Evolutionary conservation across 148 eudicot species (phyloP).

Genomic region (Cornus kousa): DNA sequence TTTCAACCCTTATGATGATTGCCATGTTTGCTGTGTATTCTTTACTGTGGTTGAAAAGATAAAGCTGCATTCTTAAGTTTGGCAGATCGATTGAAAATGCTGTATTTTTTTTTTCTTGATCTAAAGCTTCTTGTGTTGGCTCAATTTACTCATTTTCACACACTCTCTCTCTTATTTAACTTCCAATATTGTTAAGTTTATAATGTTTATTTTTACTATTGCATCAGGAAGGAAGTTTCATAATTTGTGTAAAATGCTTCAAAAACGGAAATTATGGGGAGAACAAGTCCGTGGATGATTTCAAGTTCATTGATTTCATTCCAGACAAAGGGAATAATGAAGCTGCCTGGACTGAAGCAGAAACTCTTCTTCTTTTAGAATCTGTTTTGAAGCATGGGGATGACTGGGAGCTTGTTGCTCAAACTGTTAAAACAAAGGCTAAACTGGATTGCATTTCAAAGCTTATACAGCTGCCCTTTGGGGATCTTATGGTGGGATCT

Average conservation of each 20-base stretch:
- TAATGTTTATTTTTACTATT: slow-evolving; percentile 3
- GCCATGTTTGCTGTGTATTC: background rate
- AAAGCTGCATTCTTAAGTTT: background rate
- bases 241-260: slow-evolving; percentile 69
- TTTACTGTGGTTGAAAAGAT: background rate
- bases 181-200: background rate
- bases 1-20: background rate
- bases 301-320: slow-evolving; percentile 41
- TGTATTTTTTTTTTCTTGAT: background rate
- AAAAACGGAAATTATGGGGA: slow-evolving; percentile 58
- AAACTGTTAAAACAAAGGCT: slow-evolving; percentile 72
- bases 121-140: background rate
- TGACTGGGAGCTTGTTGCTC: slow-evolving; percentile 91
- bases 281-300: slow-evolving; percentile 60
- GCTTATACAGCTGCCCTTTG: slow-evolving; percentile 90
- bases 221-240: slow-evolving; percentile 47
- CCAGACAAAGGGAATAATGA: slow-evolving; percentile 32
- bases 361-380: slow-evolving; percentile 84
- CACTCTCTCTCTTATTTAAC: background rate
- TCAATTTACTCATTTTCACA: background rate
- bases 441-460: slow-evolving; percentile 85
- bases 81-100: background rate
- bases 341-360: slow-evolving; percentile 79
- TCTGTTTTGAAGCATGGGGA: slow-evolving; percentile 87
- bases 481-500: slow-evolving; percentile 85